A percentile compares a stretch with the other conserved stretches of the same genome.
These are phyloP conservation scores for Fomitopsis betulina DNA, from an alignment of 1,284 basidiomycete genomes.

Conservation along the genomic window DNA sequence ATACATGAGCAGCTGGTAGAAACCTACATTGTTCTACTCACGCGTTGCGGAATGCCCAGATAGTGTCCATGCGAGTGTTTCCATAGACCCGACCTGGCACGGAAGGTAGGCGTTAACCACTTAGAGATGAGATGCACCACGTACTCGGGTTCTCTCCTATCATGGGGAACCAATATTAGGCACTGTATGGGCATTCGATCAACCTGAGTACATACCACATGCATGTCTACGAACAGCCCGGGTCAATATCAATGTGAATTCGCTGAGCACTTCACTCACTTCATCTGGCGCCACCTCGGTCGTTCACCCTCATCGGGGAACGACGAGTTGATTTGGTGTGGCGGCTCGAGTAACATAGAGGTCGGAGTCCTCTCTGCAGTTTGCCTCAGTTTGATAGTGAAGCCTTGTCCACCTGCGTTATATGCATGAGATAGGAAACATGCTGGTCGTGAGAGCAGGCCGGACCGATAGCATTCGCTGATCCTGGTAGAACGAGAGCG, in stretches of 20 bases:
- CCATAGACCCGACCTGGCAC: constrained; percentile 28
- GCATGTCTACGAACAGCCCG: constrained; percentile 27
- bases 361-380: constrained; percentile 40
- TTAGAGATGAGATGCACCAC: background rate
- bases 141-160: constrained; percentile 32
- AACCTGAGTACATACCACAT: constrained; percentile 24
- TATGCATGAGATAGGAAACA: background rate
- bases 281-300: constrained; percentile 43
- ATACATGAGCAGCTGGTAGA: background rate
- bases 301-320: constrained; percentile 21
- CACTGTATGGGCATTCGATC: background rate
- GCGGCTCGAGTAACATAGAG: constrained; percentile 44
- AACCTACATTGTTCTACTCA: constrained; percentile 8
- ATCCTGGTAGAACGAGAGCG: constrained; percentile 60
- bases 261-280: constrained; percentile 23
- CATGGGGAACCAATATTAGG: background rate
- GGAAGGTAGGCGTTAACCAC: background rate
- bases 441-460: background rate
- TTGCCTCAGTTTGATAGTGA: constrained; percentile 46
- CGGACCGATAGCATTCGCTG: constrained; percentile 51
- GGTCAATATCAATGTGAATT: background rate
- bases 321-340: constrained; percentile 32
- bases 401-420: constrained; percentile 38
- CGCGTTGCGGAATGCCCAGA: constrained; percentile 39
- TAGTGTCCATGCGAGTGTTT: constrained; percentile 39